A percentile compares a stretch with the other conserved stretches of the same genome.
Evolutionary conservation across 345 rosid species (phyloP).

Genomic region (Rhodamnia rubescens): DNA sequence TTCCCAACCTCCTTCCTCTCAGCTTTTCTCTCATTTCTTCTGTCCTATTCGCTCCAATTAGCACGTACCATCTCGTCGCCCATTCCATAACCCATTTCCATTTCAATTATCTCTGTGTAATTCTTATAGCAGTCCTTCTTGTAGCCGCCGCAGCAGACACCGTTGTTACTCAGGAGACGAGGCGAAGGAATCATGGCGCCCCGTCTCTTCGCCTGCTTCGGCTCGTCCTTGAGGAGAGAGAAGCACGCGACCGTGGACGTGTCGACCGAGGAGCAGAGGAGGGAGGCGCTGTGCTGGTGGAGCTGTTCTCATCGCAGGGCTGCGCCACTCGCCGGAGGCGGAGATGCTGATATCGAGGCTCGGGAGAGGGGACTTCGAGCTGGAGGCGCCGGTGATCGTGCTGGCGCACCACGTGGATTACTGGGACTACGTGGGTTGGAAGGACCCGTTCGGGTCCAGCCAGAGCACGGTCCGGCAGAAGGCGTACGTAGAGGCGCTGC

Average conservation of each 20-base stretch:
- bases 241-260: conserved; percentile 14
- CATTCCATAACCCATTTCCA: neutral
- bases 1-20: conserved; percentile 1
- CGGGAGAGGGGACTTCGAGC: conserved; percentile 79
- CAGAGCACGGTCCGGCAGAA: conserved; percentile 84
- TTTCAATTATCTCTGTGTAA: conserved; percentile 1
- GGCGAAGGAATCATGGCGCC: conserved; percentile 32
- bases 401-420: conserved; percentile 77
- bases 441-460: conserved; percentile 78
- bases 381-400: conserved; percentile 46
- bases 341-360: conserved; percentile 76
- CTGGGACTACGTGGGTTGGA: conserved; percentile 97
- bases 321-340: conserved; percentile 72
- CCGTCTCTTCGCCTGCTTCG: conserved; percentile 70
- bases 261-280: conserved; percentile 28
- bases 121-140: neutral
- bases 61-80: neutral
- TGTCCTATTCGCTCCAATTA: neutral
- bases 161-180: neutral
- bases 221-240: conserved; percentile 9
- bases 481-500: conserved; percentile 75
- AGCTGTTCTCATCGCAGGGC: conserved; percentile 89
- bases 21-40: neutral
- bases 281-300: conserved; percentile 58
- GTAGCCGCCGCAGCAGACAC: neutral